A percentile compares a stretch with the other conserved stretches of the same genome.
Evolutionary conservation across 140 eudicot species (phyloP).

Genomic region (Bidens hawaiensis): DNA sequence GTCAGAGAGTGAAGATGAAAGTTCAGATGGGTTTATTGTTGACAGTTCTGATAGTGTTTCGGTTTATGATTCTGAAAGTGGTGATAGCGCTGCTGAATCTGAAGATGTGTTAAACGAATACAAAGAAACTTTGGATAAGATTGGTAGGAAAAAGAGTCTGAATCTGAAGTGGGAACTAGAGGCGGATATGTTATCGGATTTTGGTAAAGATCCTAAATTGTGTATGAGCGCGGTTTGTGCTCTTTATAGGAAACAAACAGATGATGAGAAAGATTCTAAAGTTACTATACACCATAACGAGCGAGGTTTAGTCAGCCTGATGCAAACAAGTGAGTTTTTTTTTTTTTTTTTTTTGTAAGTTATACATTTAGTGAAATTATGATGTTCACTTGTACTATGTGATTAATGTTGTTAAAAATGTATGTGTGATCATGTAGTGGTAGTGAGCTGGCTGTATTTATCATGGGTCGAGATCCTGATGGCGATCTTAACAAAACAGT

Average conservation of each 20-base stretch:
- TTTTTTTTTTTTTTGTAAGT: too few species aligned
- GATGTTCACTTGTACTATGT: too few species aligned
- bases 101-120: conserved; percentile 29
- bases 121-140: conserved; percentile 28
- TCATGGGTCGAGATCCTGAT: conserved; percentile 48
- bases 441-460: conserved; percentile 55
- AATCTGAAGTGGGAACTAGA: conserved; percentile 58
- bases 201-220: conserved; percentile 54
- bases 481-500: conserved; percentile 56
- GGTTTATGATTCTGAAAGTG: background rate
- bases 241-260: conserved; percentile 72
- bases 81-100: conserved; percentile 20
- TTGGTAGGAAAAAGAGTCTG: conserved; percentile 36
- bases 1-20: conserved; percentile 44
- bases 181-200: conserved; percentile 80
- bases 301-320: conserved; percentile 65
- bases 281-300: conserved; percentile 35
- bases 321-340: conserved; percentile 40
- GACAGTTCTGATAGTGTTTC: conserved; percentile 6
- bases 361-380: too few species aligned
- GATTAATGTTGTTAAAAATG: too few species aligned
- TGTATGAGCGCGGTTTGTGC: conserved; percentile 92
- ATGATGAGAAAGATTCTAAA: conserved; percentile 45
- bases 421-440: conserved; percentile 38
- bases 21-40: conserved; percentile 58